phyloP scores from a whole-genome alignment of 2,329 filamentous ascomycete genomes.

The Pseudogymnoascus sp. region DNA sequence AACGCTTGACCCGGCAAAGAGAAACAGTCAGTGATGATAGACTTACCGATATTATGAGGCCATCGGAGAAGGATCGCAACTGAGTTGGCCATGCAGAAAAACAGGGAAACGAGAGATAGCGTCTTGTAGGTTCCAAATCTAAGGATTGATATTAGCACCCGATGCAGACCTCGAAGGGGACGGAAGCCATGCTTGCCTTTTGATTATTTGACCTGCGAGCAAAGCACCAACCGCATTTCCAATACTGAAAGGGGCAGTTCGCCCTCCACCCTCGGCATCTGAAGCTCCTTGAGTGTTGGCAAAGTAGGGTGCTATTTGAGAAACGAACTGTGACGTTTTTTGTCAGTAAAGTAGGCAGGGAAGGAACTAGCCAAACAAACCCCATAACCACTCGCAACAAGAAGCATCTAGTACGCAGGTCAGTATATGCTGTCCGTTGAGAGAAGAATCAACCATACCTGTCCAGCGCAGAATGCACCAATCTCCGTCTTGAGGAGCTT shows the following conservation, averaged over 20 bases:
- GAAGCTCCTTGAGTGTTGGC: conserved; percentile 9
- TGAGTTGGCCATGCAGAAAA: conserved; percentile 15
- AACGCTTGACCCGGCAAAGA: not conserved
- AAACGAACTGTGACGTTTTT: conserved; percentile 16
- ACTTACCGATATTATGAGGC: conserved; percentile 17
- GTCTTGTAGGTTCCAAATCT: conserved; percentile 19
- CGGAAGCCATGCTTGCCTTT: conserved; percentile 9
- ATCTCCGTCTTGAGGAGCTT: conserved; percentile 18
- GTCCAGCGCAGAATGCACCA: conserved; percentile 17
- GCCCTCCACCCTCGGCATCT: not conserved
- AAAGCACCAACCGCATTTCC: conserved; percentile 2
- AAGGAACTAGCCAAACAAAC: conserved; percentile 12
- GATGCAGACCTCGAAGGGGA: not conserved
- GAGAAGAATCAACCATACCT: conserved; percentile 12
- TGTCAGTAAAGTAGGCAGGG: not conserved
- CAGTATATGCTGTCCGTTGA: not conserved
- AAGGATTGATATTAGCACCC: not conserved
- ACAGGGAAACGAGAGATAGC: conserved; percentile 16
- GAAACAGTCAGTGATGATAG: not conserved
- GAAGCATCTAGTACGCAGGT: conserved; percentile 12
- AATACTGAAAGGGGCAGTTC: conserved; percentile 5
- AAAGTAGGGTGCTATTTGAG: conserved; percentile 17
- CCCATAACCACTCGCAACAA: conserved; percentile 18
- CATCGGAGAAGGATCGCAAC: conserved; percentile 16
- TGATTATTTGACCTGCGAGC: conserved; percentile 6